phyloP scores from a whole-genome alignment of 495 filamentous ascomycete species.

The Penicillium bovifimosum region DNA sequence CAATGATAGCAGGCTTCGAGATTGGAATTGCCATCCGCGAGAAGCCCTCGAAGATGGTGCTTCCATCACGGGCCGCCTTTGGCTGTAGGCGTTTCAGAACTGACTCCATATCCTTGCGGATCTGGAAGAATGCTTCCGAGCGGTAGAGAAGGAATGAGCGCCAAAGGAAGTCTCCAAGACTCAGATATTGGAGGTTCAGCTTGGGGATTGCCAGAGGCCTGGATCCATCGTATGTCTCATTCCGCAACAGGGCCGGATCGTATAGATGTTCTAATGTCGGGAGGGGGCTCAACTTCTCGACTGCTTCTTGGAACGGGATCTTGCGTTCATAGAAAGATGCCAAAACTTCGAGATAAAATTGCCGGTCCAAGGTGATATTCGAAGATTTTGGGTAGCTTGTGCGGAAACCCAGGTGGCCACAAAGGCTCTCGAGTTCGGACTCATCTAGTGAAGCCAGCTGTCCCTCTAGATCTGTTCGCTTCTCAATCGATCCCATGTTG shows the following conservation, averaged over 20 bases:
- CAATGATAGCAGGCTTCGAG: slow-evolving; percentile 78
- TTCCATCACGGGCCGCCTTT: slow-evolving; percentile 53
- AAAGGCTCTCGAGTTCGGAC: slow-evolving; percentile 64
- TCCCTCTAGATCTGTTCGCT: slow-evolving; percentile 69
- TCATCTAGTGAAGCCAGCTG: slow-evolving; percentile 70
- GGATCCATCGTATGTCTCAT: slow-evolving; percentile 85
- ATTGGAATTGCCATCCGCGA: slow-evolving; percentile 91
- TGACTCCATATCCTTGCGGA: slow-evolving; percentile 84
- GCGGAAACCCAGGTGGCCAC: slow-evolving; percentile 66
- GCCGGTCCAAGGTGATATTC: slow-evolving; percentile 54
- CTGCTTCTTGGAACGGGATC: slow-evolving; percentile 76
- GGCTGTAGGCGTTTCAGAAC: slow-evolving; percentile 74
- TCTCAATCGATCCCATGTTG: slow-evolving; percentile 84
- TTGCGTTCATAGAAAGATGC: slow-evolving; percentile 72
- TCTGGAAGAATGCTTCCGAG: slow-evolving; percentile 89
- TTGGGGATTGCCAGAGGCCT: slow-evolving; percentile 88
- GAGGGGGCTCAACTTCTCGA: slow-evolving; percentile 62
- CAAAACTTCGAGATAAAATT: slow-evolving; percentile 70
- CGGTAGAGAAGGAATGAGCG: slow-evolving; percentile 83
- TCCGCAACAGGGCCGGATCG: slow-evolving; percentile 73
- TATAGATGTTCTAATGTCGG: slow-evolving; percentile 84
- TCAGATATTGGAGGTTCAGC: slow-evolving; percentile 91
- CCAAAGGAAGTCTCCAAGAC: slow-evolving; percentile 93
- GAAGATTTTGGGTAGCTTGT: slow-evolving; percentile 71
- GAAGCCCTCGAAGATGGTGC: slow-evolving; percentile 73